Evolutionary conservation across 192 early-diverging fungal species (phyloP).

Genomic region (Entomortierella parvispora): DNA sequence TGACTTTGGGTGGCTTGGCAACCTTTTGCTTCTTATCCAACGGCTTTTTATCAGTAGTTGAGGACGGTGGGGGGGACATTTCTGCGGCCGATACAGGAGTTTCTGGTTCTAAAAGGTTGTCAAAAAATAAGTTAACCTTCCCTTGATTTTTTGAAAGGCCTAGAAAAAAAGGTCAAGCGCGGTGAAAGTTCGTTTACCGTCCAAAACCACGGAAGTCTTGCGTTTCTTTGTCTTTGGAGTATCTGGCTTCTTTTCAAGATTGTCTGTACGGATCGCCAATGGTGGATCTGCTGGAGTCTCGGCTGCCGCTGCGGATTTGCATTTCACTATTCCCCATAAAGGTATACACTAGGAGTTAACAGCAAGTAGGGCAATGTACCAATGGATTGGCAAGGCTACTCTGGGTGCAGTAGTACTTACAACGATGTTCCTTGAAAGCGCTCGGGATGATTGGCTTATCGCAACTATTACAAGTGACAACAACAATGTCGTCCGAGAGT

Average conservation of each 20-base stretch:
- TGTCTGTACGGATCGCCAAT: conserved; percentile 27
- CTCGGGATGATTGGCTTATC: conserved; percentile 70
- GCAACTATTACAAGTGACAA: conserved; percentile 76
- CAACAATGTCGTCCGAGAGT: conserved; percentile 68
- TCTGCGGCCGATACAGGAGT: conserved; percentile 29
- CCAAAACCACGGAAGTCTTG: conserved; percentile 27
- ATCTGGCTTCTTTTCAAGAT: conserved; percentile 39
- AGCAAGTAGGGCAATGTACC: too few relatives aligned
- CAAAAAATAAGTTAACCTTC: background rate
- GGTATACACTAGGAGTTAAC: too few relatives aligned
- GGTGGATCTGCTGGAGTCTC: conserved; percentile 8
- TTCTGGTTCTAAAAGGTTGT: conserved; percentile 22
- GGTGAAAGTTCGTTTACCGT: conserved; percentile 36
- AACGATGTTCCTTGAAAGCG: conserved; percentile 69
- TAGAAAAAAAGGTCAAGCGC: too few relatives aligned
- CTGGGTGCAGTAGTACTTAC: conserved; percentile 48
- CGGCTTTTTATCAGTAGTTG: conserved; percentile 34
- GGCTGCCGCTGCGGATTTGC: conserved; percentile 13
- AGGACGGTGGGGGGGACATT: conserved; percentile 48
- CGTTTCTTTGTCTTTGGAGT: conserved; percentile 34
- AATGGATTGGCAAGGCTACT: too few relatives aligned
- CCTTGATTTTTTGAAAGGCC: background rate
- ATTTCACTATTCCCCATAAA: conserved; percentile 12
- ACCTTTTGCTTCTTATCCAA: conserved; percentile 62
- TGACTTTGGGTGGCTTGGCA: conserved; percentile 65